These are phyloP conservation scores for Trichoderma koningii DNA, from an alignment of 2,329 filamentous ascomycete species.

Conservation along the genomic window DNA sequence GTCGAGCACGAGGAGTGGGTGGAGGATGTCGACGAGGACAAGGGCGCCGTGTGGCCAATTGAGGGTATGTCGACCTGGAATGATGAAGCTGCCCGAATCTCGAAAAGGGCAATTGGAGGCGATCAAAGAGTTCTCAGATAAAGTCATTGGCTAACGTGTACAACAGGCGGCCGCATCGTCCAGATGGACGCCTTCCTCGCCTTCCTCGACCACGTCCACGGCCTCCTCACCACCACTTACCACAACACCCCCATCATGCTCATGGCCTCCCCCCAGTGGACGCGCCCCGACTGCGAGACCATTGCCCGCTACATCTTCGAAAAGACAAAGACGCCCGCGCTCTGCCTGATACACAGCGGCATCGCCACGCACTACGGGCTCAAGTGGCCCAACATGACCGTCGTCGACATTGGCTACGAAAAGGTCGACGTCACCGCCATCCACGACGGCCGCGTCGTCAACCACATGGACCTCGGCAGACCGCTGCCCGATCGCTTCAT, in stretches of 20 bases:
- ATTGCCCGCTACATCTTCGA: constrained; percentile 96
- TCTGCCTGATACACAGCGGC: constrained; percentile 87
- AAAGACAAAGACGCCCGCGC: constrained; percentile 90
- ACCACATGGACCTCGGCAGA: constrained; percentile 63
- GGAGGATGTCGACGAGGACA: constrained; percentile 83
- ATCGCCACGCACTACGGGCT: constrained; percentile 85
- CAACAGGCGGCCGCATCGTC: constrained; percentile 72
- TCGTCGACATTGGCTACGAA: constrained; percentile 87
- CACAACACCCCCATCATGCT: constrained; percentile 96
- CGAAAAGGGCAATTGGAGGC: neutral
- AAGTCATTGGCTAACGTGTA: neutral
- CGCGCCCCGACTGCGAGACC: constrained; percentile 79
- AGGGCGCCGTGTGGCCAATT: constrained; percentile 89
- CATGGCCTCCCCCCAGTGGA: constrained; percentile 88
- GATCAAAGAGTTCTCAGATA: neutral
- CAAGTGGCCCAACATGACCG: constrained; percentile 72
- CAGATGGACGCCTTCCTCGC: constrained; percentile 94
- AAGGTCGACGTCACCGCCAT: constrained; percentile 94
- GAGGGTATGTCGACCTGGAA: constrained; percentile 48
- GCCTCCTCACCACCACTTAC: constrained; percentile 83
- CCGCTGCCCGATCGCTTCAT: constrained; percentile 49
- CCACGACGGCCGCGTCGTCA: constrained; percentile 75
- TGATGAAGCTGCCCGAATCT: neutral
- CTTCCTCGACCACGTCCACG: constrained; percentile 88
- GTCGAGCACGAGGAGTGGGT: constrained; percentile 70